Conservation (phyloP, 2,329 filamentous ascomycete species). For the Mycosphaerella sp. region DNA sequence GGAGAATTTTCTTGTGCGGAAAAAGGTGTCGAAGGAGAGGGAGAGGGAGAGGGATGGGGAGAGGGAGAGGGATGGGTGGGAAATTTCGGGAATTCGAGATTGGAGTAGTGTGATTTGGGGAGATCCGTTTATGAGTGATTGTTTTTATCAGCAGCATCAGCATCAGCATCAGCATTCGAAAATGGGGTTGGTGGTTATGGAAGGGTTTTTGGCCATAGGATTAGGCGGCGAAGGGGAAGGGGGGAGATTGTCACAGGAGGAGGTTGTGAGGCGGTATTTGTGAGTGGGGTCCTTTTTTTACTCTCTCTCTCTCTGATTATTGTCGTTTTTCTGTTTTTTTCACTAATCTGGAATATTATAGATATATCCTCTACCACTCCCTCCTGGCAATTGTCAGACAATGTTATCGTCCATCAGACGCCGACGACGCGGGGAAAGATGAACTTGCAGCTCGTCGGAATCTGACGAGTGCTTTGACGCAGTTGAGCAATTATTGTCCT, state of each 20-base stretch:
- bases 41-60: too few species aligned
- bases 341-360: too few species aligned
- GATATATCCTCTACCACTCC: constrained; percentile 43
- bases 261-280: constrained; percentile 38
- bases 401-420: constrained; percentile 40
- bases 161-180: too few species aligned
- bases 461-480: constrained; percentile 27
- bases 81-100: constrained; percentile 47
- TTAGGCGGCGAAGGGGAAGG: too few species aligned
- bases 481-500: constrained; percentile 10
- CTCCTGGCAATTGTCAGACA: constrained; percentile 40
- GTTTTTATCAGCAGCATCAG: constrained; percentile 38
- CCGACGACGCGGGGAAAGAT: constrained; percentile 39
- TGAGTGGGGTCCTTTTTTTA: constrained; percentile 33
- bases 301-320: too few species aligned
- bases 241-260: constrained; percentile 34
- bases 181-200: constrained; percentile 38
- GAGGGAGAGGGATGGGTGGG: too few species aligned
- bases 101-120: constrained; percentile 53
- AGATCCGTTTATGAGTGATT: constrained; percentile 49
- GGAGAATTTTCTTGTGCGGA: constrained; percentile 48
- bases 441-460: constrained; percentile 41
- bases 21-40: constrained; percentile 32
- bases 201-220: constrained; percentile 37
- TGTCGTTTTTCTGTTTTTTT: too few species aligned